Percentiles rank a stretch among this genome's conserved stretches.
These are phyloP conservation scores for Gastrolobium bilobum DNA, from an alignment of 306 rosid genomes.

Conservation along the genomic window DNA sequence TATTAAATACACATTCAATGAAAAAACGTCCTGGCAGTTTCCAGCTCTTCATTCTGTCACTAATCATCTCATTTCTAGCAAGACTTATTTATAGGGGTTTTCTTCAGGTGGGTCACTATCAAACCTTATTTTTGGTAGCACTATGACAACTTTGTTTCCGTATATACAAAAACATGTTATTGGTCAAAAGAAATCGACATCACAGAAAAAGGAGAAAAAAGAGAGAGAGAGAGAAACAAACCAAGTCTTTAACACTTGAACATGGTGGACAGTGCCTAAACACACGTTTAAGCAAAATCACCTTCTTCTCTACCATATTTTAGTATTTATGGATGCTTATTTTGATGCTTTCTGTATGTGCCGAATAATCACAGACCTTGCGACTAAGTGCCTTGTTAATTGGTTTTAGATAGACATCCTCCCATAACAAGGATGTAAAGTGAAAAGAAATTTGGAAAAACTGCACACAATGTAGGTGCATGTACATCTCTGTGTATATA, in stretches of 20 bases:
- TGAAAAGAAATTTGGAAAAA: no score
- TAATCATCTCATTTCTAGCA: constrained; percentile 33
- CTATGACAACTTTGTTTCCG: constrained; percentile 10
- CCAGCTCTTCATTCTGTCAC: constrained; percentile 38
- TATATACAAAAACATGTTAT: constrained; percentile 1
- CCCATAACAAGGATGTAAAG: background rate
- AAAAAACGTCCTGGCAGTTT: constrained; percentile 31
- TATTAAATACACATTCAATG: constrained; percentile 3
- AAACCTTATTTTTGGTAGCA: constrained; percentile 4
- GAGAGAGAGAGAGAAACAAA: background rate
- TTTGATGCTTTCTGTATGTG: background rate
- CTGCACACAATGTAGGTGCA: no score
- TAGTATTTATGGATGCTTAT: background rate
- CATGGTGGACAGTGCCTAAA: background rate
- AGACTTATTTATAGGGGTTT: background rate
- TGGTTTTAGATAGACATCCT: background rate
- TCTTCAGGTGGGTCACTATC: constrained; percentile 11
- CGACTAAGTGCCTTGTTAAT: background rate
- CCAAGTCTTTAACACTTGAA: background rate
- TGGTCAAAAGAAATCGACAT: constrained; percentile 28
- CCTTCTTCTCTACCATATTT: background rate
- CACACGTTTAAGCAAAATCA: background rate
- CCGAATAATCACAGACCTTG: constrained; percentile 12
- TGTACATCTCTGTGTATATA: no score
- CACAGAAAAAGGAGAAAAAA: background rate